A percentile compares a stretch with the other conserved stretches of the same genome.
Evolutionary conservation across 257 asterid species (phyloP).

Genomic region (Gynochthodes officinalis): DNA sequence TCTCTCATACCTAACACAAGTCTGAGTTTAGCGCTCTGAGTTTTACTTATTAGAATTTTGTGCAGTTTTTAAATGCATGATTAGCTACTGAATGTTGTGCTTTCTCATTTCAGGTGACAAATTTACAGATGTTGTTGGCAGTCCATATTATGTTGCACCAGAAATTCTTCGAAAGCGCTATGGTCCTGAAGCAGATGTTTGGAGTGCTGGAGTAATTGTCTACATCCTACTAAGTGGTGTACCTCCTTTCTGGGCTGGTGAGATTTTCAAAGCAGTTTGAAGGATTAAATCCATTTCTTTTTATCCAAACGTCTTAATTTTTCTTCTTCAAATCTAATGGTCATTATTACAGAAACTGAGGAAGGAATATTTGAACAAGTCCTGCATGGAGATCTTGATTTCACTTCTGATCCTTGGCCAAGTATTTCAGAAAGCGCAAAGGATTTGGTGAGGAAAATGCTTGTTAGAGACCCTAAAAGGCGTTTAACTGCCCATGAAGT

Average conservation of each 20-base stretch:
- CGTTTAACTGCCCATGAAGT: conserved; percentile 93
- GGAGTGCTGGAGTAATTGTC: conserved; percentile 98
- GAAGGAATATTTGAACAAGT: conserved; percentile 94
- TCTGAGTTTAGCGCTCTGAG: background rate
- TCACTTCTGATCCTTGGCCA: conserved; percentile 93
- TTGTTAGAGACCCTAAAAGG: conserved; percentile 73
- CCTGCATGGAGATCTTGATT: conserved; percentile 90
- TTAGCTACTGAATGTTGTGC: background rate
- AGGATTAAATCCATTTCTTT: background rate
- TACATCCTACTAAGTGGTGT: conserved; percentile 93
- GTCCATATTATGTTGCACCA: conserved; percentile 97
- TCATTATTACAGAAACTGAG: conserved; percentile 55
- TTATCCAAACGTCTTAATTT: background rate
- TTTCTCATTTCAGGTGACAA: conserved; percentile 55
- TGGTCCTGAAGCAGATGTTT: conserved; percentile 93
- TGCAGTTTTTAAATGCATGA: background rate
- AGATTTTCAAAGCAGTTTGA: conserved; percentile 22
- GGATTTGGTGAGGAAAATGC: conserved; percentile 91
- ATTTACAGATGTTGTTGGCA: conserved; percentile 84
- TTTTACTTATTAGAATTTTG: background rate
- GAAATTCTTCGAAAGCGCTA: conserved; percentile 85
- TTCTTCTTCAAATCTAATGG: background rate
- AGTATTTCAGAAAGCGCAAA: conserved; percentile 83
- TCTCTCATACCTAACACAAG: background rate
- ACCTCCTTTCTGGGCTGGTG: conserved; percentile 98